Conservation (phyloP, 345 rosid genomes). For the Heritiera littoralis region DNA sequence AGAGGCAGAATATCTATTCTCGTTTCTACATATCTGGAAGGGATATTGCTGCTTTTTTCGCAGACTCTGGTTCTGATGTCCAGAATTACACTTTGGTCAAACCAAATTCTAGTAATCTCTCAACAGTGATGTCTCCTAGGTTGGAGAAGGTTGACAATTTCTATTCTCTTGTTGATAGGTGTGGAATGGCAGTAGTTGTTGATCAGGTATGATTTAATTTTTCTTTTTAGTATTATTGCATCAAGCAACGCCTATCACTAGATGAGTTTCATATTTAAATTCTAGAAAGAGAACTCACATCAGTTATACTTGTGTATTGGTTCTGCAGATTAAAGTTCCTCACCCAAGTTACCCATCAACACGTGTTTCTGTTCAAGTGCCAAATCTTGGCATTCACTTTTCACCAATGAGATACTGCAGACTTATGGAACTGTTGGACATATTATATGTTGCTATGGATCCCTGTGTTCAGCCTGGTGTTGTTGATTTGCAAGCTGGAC, state of each 20-base stretch:
- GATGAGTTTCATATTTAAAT: constrained; percentile 14
- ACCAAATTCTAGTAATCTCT: constrained; percentile 45
- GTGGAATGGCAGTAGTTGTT: constrained; percentile 95
- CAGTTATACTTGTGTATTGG: constrained; percentile 21
- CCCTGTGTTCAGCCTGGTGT: constrained; percentile 61
- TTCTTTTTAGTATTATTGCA: constrained; percentile 14
- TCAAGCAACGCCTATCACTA: constrained; percentile 7
- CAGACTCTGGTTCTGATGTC: constrained; percentile 61
- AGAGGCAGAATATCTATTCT: constrained; percentile 80
- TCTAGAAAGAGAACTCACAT: not conserved
- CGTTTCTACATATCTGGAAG: constrained; percentile 91
- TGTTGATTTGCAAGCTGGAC: constrained; percentile 59
- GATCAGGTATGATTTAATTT: constrained; percentile 68
- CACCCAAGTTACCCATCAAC: constrained; percentile 89
- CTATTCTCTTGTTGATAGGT: constrained; percentile 88
- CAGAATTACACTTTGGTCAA: constrained; percentile 41
- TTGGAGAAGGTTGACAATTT: constrained; percentile 44
- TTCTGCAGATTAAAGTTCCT: constrained; percentile 74
- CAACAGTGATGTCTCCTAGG: constrained; percentile 39
- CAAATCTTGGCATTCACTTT: constrained; percentile 91
- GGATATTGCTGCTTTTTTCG: constrained; percentile 94
- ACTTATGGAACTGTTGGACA: constrained; percentile 69
- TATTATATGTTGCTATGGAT: constrained; percentile 57
- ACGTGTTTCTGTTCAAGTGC: constrained; percentile 90
- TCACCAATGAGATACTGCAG: constrained; percentile 80